Percentiles rank a stretch among this genome's conserved stretches.
phyloP scores from a whole-genome alignment of 441 rosid genomes.

The Corymbia citriodora region DNA sequence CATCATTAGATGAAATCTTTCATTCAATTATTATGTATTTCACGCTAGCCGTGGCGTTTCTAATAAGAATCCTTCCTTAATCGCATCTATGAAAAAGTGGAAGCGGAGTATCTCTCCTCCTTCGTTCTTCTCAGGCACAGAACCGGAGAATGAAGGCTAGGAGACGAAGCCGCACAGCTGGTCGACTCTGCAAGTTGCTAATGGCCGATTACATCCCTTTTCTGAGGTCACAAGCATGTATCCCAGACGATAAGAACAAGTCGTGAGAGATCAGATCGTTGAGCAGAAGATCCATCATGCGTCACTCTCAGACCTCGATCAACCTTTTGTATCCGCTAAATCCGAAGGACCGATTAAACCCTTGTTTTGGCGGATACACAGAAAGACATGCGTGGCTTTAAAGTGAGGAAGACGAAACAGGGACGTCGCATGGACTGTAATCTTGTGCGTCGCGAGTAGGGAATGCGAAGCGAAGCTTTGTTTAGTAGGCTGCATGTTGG shows the following conservation, averaged over 20 bases:
- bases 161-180: not conserved
- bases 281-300: not conserved
- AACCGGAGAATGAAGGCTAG: not conserved
- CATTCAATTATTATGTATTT: not conserved
- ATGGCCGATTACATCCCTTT: not conserved
- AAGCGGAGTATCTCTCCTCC: not conserved
- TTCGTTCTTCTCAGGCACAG: not conserved
- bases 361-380: not conserved
- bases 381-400: not conserved
- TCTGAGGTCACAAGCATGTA: not conserved
- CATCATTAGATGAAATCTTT: not conserved
- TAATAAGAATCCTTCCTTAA: not conserved
- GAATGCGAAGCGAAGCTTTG: not conserved
- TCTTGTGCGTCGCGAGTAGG: not conserved
- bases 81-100: not conserved
- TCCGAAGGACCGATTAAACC: not conserved
- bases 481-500: not conserved
- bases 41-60: not conserved
- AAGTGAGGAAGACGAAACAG: not conserved
- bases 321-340: not conserved
- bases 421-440: not conserved
- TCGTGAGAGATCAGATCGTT: not conserved
- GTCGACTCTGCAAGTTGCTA: not conserved
- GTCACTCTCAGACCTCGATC: not conserved
- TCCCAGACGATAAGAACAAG: not conserved